Evolutionary conservation across 148 eudicot species (phyloP).

Genomic region (Camellia granthamiana): DNA sequence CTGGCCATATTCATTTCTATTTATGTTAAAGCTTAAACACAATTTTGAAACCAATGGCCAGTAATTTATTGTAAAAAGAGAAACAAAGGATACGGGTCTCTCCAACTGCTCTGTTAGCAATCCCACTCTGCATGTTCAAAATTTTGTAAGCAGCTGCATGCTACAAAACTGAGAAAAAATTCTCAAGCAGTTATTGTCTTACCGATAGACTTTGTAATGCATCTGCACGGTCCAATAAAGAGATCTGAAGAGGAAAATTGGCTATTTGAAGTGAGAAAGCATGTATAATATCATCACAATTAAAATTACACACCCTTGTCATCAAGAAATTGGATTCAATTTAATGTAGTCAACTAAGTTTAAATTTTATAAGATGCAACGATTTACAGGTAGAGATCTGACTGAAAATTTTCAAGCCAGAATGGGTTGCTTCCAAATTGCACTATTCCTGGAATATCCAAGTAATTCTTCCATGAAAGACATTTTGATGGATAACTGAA

Average conservation of each 20-base stretch:
- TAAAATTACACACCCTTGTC: conserved; percentile 3
- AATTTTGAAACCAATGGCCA: neutral
- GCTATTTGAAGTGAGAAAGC: conserved; percentile 15
- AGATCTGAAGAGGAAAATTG: conserved; percentile 41
- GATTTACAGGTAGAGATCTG: neutral
- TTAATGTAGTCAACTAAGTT: neutral
- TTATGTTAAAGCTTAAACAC: conserved; percentile 22
- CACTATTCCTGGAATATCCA: neutral
- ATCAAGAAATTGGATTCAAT: neutral
- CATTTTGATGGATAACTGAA: neutral
- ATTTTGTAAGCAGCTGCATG: conserved; percentile 15
- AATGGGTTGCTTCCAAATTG: neutral
- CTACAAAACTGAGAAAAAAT: conserved; percentile 2
- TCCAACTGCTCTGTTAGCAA: conserved; percentile 89
- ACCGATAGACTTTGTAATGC: conserved; percentile 69
- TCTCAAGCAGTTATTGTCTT: conserved; percentile 29
- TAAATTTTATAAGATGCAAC: neutral
- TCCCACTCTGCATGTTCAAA: conserved; percentile 61
- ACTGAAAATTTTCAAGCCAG: neutral
- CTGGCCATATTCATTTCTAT: conserved; percentile 93
- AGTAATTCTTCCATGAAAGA: neutral
- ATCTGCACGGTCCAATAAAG: conserved; percentile 57
- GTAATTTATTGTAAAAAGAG: conserved; percentile 10
- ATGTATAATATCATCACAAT: neutral
- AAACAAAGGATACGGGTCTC: conserved; percentile 70